phyloP scores from a whole-genome alignment of 768 basidiomycete genomes.

The Russula abietina region DNA sequence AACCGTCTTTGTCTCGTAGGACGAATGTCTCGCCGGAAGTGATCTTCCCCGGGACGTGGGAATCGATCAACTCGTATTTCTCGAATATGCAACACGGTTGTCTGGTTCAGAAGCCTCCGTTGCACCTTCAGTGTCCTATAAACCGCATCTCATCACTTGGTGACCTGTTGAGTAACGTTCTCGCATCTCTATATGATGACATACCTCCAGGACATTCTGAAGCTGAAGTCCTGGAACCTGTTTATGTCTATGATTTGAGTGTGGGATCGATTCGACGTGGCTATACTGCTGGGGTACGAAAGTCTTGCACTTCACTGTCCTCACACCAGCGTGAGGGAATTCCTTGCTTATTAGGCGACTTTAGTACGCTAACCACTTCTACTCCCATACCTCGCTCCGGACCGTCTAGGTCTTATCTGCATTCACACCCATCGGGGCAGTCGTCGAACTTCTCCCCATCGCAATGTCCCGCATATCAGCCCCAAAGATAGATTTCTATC shows the following conservation, averaged over 20 bases:
- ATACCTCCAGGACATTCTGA: not conserved
- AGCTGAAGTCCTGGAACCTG: not conserved
- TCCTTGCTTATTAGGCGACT: constrained; percentile 20
- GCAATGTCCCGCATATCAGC: too few species aligned
- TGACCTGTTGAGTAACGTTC: not conserved
- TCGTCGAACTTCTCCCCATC: too few species aligned
- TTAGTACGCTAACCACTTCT: too few species aligned
- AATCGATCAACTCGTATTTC: not conserved
- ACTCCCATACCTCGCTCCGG: too few species aligned
- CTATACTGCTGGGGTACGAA: constrained; percentile 15
- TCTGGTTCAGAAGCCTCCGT: not conserved
- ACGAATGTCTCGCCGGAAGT: not conserved
- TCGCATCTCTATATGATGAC: not conserved
- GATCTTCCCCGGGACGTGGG: not conserved
- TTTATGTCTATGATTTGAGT: constrained; percentile 19
- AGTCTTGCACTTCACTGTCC: not conserved
- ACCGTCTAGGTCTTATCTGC: too few species aligned
- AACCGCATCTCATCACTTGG: not conserved
- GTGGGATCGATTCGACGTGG: constrained; percentile 3
- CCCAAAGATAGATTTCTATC: too few species aligned
- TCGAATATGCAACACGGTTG: constrained; percentile 3
- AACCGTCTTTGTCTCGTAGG: not conserved
- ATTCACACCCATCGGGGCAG: too few species aligned
- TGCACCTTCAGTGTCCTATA: not conserved
- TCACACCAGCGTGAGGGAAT: constrained; percentile 17